These are phyloP conservation scores for Grosmannia clavigera DNA, from an alignment of 2,329 filamentous ascomycete genomes.

Conservation along the genomic window DNA sequence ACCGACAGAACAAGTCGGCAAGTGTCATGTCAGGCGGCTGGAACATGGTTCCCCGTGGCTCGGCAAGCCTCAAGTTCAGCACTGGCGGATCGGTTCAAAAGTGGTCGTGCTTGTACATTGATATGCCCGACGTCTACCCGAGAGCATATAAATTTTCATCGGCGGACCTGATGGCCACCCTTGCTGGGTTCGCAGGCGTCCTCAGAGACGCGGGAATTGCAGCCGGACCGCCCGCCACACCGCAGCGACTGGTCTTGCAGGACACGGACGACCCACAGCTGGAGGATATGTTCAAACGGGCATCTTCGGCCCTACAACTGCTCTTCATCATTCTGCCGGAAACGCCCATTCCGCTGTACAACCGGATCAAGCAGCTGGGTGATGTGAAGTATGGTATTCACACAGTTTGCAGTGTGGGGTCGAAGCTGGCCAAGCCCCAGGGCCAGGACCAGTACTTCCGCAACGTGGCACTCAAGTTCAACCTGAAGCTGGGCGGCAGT, in stretches of 20 bases:
- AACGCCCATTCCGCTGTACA: constrained; percentile 41
- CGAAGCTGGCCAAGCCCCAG: constrained; percentile 22
- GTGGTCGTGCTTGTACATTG: constrained; percentile 26
- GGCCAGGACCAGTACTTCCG: constrained; percentile 40
- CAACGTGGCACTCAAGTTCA: constrained; percentile 67
- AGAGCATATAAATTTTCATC: neutral
- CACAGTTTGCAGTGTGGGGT: constrained; percentile 48
- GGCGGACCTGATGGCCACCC: neutral
- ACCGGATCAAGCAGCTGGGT: constrained; percentile 52
- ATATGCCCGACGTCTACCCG: constrained; percentile 7
- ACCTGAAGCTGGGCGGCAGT: constrained; percentile 62
- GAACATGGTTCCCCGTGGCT: constrained; percentile 37
- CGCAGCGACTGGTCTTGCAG: neutral
- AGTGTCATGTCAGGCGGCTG: constrained; percentile 32
- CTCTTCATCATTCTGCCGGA: constrained; percentile 47
- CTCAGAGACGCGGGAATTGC: constrained; percentile 9
- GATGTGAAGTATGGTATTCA: constrained; percentile 57
- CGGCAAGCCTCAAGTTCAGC: constrained; percentile 29
- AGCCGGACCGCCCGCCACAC: neutral
- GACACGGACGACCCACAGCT: constrained; percentile 3
- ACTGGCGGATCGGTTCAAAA: constrained; percentile 23
- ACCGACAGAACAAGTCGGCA: constrained; percentile 23
- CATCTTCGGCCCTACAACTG: constrained; percentile 17
- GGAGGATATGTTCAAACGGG: neutral
- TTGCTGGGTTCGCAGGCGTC: neutral